phyloP scores from a whole-genome alignment of 805 yeast species.

The Nakazawaea ishiwadae region DNA sequence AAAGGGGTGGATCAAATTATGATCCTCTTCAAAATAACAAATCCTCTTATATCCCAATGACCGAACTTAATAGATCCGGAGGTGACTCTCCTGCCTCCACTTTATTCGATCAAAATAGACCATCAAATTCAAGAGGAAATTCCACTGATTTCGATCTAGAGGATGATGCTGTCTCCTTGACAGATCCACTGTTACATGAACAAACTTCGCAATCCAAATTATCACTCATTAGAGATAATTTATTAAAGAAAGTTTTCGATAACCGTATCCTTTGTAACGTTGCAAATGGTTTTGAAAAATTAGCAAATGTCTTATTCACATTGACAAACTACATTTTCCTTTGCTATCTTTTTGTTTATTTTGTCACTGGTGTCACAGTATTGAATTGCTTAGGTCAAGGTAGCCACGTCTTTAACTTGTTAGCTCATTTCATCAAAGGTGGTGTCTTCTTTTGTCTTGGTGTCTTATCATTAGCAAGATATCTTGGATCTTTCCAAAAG shows the following conservation, averaged over 20 bases:
- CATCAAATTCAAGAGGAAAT: slow-evolving; percentile 2
- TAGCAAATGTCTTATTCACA: slow-evolving; percentile 38
- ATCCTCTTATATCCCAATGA: slow-evolving; percentile 23
- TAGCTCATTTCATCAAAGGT: slow-evolving; percentile 96
- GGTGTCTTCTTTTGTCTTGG: slow-evolving; percentile 82
- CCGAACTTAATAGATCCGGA: slow-evolving; percentile 19
- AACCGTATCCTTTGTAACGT: slow-evolving; percentile 16
- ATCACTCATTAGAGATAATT: slow-evolving; percentile 25
- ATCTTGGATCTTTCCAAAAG: slow-evolving; percentile 72
- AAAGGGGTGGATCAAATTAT: slow-evolving; percentile 10
- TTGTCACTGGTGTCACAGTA: slow-evolving; percentile 56
- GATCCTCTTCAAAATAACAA: slow-evolving; percentile 5
- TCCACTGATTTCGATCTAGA: slow-evolving; percentile 11
- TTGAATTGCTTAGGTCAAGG: slow-evolving; percentile 70
- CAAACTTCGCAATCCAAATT: slow-evolving; percentile 1
- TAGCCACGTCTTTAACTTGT: slow-evolving; percentile 62
- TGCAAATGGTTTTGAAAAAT: slow-evolving; percentile 20
- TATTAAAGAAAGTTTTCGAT: slow-evolving; percentile 31
- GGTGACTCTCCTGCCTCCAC: slow-evolving; percentile 30
- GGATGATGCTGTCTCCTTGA: slow-evolving; percentile 9
- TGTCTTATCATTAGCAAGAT: slow-evolving; percentile 74
- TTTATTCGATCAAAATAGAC: slow-evolving; percentile 15
- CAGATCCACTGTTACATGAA: not conserved
- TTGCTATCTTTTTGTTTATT: slow-evolving; percentile 50
- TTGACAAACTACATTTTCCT: slow-evolving; percentile 63